Evolutionary conservation across 148 eudicot species (phyloP).

Genomic region (Amaranthus palmeri): DNA sequence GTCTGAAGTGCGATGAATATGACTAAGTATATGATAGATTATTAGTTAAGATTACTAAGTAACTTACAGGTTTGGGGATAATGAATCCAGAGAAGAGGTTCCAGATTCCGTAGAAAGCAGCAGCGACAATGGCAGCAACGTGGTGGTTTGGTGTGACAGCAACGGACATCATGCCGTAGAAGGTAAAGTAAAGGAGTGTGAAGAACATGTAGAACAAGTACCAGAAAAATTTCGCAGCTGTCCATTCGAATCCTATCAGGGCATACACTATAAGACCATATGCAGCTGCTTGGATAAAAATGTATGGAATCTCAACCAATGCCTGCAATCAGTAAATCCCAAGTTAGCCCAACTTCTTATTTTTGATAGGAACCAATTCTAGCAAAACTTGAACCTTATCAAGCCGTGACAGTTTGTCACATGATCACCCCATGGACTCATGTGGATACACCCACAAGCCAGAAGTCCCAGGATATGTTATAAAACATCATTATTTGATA

Average conservation of each 20-base stretch:
- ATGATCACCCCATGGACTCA: too few species aligned
- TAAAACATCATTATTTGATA: neutral
- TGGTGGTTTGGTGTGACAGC: conserved; percentile 59
- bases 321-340: conserved; percentile 32
- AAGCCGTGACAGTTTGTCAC: neutral
- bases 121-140: conserved; percentile 49
- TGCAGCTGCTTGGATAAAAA: conserved; percentile 37
- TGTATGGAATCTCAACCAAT: conserved; percentile 62
- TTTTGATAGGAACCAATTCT: neutral
- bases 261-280: conserved; percentile 61
- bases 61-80: conserved; percentile 59
- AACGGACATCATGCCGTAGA: conserved; percentile 73
- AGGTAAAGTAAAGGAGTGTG: conserved; percentile 56
- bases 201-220: conserved; percentile 63
- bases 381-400: neutral
- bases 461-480: too few species aligned
- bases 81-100: conserved; percentile 66
- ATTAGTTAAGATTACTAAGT: neutral
- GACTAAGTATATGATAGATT: too few species aligned
- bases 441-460: too few species aligned
- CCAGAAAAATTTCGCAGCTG: conserved; percentile 56
- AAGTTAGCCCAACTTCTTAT: too few species aligned
- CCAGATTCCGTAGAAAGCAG: conserved; percentile 47
- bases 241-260: conserved; percentile 84
- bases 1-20: too few species aligned